These are phyloP conservation scores for Nelumbo lutea DNA, from an alignment of 164 flowering plant genomes.

Conservation along the genomic window DNA sequence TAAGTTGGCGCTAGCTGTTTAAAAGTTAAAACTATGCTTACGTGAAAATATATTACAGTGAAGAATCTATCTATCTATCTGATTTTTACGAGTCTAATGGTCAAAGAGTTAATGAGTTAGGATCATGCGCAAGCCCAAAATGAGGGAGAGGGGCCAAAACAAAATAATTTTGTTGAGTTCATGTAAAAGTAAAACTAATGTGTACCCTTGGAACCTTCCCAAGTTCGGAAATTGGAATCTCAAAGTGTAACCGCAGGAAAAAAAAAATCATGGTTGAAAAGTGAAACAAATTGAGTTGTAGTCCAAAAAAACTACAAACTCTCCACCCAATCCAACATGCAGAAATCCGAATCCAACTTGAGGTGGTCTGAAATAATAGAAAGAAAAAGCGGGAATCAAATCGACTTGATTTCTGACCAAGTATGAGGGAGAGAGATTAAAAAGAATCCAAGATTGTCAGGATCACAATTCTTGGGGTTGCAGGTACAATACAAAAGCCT, in stretches of 20 bases:
- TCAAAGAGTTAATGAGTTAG: no score
- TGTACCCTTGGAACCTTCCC: background rate
- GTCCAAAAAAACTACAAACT: background rate
- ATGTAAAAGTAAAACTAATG: no score
- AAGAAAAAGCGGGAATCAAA: slow-evolving; percentile 10
- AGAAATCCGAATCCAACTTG: background rate
- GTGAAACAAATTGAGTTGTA: background rate
- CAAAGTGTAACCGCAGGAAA: slow-evolving; percentile 2
- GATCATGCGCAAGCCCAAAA: no score
- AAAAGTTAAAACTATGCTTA: no score
- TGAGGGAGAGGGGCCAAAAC: no score
- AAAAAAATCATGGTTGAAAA: background rate
- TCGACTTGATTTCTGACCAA: slow-evolving; percentile 6
- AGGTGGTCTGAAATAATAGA: background rate
- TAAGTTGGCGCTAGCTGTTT: no score
- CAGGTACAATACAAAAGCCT: background rate
- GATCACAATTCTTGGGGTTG: background rate
- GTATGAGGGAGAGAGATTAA: background rate
- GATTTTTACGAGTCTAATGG: no score
- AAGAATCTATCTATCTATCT: no score
- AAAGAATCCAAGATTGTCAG: background rate
- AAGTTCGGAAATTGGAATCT: slow-evolving; percentile 7
- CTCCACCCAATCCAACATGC: background rate
- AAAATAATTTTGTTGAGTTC: no score
- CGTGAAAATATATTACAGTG: no score